These are phyloP conservation scores for Daphne laureola DNA, from an alignment of 441 rosid species.

Conservation along the genomic window DNA sequence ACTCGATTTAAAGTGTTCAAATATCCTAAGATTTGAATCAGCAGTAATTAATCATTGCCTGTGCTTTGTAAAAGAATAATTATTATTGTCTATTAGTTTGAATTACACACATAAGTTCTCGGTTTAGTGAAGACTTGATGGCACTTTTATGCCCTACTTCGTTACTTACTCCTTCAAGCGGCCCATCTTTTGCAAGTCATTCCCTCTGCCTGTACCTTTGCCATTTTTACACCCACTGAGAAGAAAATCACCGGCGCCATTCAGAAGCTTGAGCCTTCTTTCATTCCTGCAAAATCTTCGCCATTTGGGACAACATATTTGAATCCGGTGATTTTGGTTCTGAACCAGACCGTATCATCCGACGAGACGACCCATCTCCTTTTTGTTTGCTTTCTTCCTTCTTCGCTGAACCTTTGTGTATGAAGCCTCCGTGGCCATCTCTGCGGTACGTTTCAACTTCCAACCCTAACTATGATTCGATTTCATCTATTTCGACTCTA, in stretches of 20 bases:
- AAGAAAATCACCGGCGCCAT: neutral
- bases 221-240: constrained; percentile 11
- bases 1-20: too few species aligned
- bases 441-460: constrained; percentile 27
- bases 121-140: too few species aligned
- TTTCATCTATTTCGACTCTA: constrained; percentile 2
- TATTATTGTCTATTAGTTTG: too few species aligned
- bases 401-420: constrained; percentile 23
- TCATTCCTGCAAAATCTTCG: constrained; percentile 11
- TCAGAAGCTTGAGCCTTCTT: constrained; percentile 1
- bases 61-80: too few species aligned
- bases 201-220: constrained; percentile 12
- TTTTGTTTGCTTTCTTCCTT: constrained; percentile 1
- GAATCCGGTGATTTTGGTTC: constrained; percentile 7
- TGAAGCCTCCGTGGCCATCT: constrained; percentile 44
- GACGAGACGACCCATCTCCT: neutral
- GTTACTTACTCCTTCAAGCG: neutral
- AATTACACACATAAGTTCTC: too few species aligned
- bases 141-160: too few species aligned
- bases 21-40: too few species aligned
- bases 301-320: constrained; percentile 1
- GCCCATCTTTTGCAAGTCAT: neutral
- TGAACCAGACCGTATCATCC: constrained; percentile 13
- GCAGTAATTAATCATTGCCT: too few species aligned
- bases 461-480: constrained; percentile 14